Evolutionary conservation across 164 flowering plant species (phyloP).

Genomic region (Chimonanthus salicifolius): DNA sequence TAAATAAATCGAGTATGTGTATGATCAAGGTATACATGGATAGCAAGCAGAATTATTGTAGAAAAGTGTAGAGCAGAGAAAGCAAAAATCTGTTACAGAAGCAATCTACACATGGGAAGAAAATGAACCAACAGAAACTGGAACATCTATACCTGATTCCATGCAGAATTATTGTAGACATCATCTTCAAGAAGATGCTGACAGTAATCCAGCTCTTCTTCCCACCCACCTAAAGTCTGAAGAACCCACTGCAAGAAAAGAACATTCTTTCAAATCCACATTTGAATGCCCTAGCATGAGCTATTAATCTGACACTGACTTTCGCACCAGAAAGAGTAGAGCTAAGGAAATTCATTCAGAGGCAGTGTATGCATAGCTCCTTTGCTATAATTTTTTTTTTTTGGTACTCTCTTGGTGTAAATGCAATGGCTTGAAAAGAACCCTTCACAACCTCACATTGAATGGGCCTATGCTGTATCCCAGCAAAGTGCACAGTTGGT

Average conservation of each 20-base stretch:
- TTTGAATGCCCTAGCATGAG: background rate
- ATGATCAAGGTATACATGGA: too few relatives aligned
- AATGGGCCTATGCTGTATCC: background rate
- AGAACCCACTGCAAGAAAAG: constrained; percentile 78
- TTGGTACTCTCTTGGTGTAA: background rate
- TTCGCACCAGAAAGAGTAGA: background rate
- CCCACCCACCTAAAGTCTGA: constrained; percentile 92
- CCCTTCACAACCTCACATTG: too few relatives aligned
- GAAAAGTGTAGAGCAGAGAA: too few relatives aligned
- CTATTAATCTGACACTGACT: background rate
- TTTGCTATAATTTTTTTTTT: too few relatives aligned
- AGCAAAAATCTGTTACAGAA: background rate
- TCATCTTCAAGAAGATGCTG: constrained; percentile 67
- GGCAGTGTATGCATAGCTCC: background rate
- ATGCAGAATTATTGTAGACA: constrained; percentile 88
- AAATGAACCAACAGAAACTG: background rate
- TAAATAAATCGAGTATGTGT: too few relatives aligned
- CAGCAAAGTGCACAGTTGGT: background rate
- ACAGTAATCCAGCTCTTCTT: constrained; percentile 82
- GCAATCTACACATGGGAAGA: background rate
- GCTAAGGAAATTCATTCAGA: background rate
- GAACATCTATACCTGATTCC: constrained; percentile 77
- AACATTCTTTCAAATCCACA: background rate
- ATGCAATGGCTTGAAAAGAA: background rate
- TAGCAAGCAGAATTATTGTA: too few relatives aligned